A percentile compares a stretch with the other conserved stretches of the same genome.
Conservation (phyloP, 305 asterid genomes). For the Fraxinus nigra region DNA sequence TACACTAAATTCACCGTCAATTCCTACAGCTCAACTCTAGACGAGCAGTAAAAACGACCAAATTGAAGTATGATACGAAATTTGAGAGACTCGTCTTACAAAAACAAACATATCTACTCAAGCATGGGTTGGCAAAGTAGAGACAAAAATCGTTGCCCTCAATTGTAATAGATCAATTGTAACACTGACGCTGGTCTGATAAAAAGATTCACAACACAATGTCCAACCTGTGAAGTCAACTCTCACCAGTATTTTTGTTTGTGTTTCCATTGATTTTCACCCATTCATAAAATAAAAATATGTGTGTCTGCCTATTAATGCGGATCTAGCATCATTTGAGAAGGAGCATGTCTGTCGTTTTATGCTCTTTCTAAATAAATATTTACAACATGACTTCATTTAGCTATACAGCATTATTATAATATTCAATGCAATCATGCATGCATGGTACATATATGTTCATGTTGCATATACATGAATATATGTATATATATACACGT, state of each 20-base stretch:
- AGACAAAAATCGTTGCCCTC: slow-evolving; percentile 28
- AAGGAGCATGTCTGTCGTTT: slow-evolving; percentile 86
- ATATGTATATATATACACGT: background rate
- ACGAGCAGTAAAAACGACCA: background rate
- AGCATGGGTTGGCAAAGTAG: slow-evolving; percentile 6
- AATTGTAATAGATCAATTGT: background rate
- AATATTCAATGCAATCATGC: background rate
- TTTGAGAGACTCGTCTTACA: background rate
- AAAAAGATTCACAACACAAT: background rate
- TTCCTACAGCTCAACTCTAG: background rate
- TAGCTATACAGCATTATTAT: background rate
- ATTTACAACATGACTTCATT: slow-evolving; percentile 8
- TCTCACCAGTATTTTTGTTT: background rate
- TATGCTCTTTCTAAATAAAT: slow-evolving; percentile 26
- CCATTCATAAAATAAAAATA: background rate
- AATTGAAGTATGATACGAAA: no score
- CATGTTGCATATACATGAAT: background rate
- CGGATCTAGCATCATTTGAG: slow-evolving; percentile 82
- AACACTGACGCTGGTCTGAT: background rate
- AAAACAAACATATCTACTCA: background rate
- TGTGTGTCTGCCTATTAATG: slow-evolving; percentile 56
- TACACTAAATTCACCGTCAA: background rate
- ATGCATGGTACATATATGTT: background rate
- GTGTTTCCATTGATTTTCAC: slow-evolving; percentile 2
- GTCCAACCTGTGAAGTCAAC: slow-evolving; percentile 8